Evolutionary conservation across 768 basidiomycete genomes (phyloP).

Genomic region (Dacryopinax primogenitus): DNA sequence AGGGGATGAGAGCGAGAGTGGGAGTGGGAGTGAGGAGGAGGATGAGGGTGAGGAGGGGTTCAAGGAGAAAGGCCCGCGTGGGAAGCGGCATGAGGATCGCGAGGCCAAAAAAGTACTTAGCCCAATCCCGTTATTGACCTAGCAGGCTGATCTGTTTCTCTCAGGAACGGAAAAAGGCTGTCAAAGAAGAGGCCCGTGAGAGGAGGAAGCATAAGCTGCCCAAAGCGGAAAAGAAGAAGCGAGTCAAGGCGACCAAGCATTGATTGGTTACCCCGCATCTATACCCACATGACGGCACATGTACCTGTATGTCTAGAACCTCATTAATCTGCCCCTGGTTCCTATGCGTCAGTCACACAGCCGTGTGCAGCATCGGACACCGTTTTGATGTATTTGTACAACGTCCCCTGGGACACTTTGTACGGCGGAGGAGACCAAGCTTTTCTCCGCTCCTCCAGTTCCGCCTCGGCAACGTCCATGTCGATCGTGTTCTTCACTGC

Average conservation of each 20-base stretch:
- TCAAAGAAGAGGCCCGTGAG: conserved; percentile 77
- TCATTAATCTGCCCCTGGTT: background rate
- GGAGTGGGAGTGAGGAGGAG: conserved; percentile 7
- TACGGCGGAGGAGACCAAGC: conserved; percentile 76
- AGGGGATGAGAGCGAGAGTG: conserved; percentile 25
- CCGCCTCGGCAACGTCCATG: conserved; percentile 57
- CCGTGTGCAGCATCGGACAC: conserved; percentile 88
- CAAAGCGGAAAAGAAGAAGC: conserved; percentile 84
- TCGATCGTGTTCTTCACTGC: conserved; percentile 77
- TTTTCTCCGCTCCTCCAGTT: conserved; percentile 56
- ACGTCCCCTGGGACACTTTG: conserved; percentile 66
- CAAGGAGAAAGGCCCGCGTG: conserved; percentile 51
- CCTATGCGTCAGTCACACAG: conserved; percentile 75
- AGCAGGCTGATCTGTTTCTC: conserved; percentile 17
- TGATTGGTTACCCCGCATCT: background rate
- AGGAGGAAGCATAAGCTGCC: conserved; percentile 87
- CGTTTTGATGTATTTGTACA: conserved; percentile 78
- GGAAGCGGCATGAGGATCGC: conserved; percentile 85
- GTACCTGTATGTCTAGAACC: background rate
- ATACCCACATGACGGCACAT: background rate
- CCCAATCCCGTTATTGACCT: conserved; percentile 11
- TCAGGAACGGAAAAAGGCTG: conserved; percentile 83
- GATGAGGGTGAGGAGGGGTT: conserved; percentile 26
- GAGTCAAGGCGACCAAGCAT: conserved; percentile 41
- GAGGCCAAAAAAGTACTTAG: conserved; percentile 68